Base-by-base conservation (phyloP, 306 rosid genomes). In the Gleditsia sinensis region DNA sequence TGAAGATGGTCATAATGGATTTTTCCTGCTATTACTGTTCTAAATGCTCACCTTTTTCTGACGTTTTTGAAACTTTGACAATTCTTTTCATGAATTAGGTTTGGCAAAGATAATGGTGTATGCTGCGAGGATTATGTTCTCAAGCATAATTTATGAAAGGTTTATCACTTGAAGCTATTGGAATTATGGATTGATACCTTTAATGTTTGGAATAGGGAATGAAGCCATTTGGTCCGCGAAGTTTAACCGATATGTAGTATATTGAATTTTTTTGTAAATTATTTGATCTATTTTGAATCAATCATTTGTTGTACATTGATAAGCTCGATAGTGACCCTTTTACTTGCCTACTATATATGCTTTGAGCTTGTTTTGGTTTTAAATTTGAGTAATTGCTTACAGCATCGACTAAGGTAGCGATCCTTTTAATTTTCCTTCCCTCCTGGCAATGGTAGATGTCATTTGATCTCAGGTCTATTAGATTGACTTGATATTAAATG, bases 181-280 rank as follows among this genome's bases (percentile, higher is more conserved):
- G 63, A 72, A 71, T 75, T 49, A 79, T 67, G 88, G 76, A 32
- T 81, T 77, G 55, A 42, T 58, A 70, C 60, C 71, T 71, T 72
- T 33, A 0, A 67, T 66, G 71, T 53, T 67, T 45, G 80, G 76
- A 49, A 79, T 76, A 42, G 89, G 86, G 89, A 82, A 85, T 85
- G 89, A 82, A 82, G 89, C 89, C 82, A 76, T 76, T 60, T 72
- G 89, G 84, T 85, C 89, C 89, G 72, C 49, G 53, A 76, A 72
- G 82, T 74, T 71, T 72, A 82, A 53, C 71, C 57, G 60, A 61
- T 67, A 82, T 78, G 70, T 46, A 39, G 21, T 72, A 74, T 67
- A 71, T 67, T 82, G 77, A 72, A 69, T 48, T 59, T 78, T 62
- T 61, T 63, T 67, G 82, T 83, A 80, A 73, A 76, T 67, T 32